Percentiles rank a stretch among this genome's conserved stretches.
These are phyloP conservation scores for Chytridiales sp. DNA, from an alignment of 371 early-diverging fungal species.

Conservation along the genomic window DNA sequence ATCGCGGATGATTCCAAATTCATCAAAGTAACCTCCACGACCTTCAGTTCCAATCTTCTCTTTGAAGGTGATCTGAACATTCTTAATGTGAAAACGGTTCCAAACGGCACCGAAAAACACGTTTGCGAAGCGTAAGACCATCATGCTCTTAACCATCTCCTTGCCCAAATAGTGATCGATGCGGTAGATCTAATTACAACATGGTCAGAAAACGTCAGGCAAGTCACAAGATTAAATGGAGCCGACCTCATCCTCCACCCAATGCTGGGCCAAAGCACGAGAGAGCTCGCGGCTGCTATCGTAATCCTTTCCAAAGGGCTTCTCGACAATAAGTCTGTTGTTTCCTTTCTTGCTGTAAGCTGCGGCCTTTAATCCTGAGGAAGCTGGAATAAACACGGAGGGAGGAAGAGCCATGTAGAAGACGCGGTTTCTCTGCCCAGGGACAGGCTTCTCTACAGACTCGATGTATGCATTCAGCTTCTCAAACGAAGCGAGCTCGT, in stretches of 20 bases:
- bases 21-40: slow-evolving; percentile 99
- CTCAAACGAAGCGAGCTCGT: slow-evolving; percentile 71
- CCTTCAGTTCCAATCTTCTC: slow-evolving; percentile 98
- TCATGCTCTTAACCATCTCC: slow-evolving; percentile 98
- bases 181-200: slow-evolving; percentile 75
- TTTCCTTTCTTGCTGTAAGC: slow-evolving; percentile 56
- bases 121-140: slow-evolving; percentile 93
- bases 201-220: neutral
- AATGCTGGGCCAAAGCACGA: slow-evolving; percentile 66
- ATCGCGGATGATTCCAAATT: slow-evolving; percentile 98
- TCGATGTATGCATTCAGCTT: slow-evolving; percentile 60
- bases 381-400: slow-evolving; percentile 84
- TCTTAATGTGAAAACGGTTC: slow-evolving; percentile 86
- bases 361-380: slow-evolving; percentile 67
- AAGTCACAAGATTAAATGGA: neutral
- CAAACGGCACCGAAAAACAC: slow-evolving; percentile 89
- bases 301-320: slow-evolving; percentile 97
- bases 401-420: slow-evolving; percentile 99
- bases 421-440: slow-evolving; percentile 54
- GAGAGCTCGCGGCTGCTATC: slow-evolving; percentile 75
- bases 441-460: slow-evolving; percentile 31
- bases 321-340: slow-evolving; percentile 92
- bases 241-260: slow-evolving; percentile 82
- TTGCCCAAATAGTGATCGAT: slow-evolving; percentile 99
- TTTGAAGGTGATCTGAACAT: slow-evolving; percentile 98